Conservation (phyloP, 805 yeast species). For the Debaryomyces maramus region DNA sequence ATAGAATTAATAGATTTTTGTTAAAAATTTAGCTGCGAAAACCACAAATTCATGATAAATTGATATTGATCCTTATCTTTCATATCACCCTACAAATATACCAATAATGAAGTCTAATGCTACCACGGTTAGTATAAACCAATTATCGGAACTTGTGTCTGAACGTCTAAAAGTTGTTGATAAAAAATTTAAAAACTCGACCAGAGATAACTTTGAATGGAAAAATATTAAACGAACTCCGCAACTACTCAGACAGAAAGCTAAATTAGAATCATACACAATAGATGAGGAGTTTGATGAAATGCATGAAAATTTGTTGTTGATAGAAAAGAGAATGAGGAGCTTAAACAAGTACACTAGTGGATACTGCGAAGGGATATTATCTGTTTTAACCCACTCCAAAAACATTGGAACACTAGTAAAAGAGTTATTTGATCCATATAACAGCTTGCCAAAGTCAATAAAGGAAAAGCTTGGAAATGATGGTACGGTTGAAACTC, state of each 20-base stretch:
- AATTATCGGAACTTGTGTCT: conserved; percentile 5
- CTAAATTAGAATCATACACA: conserved; percentile 26
- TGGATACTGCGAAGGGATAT: conserved; percentile 7
- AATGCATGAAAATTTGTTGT: conserved; percentile 18
- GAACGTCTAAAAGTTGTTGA: conserved; percentile 10
- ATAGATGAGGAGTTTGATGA: conserved; percentile 41
- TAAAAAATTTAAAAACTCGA: conserved; percentile 9
- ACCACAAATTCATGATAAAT: conserved; percentile 5
- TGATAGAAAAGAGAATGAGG: conserved; percentile 16
- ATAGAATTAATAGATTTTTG: neutral
- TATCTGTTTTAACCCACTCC: conserved; percentile 8
- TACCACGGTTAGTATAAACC: conserved; percentile 4
- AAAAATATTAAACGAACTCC: conserved; percentile 29
- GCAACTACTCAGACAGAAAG: conserved; percentile 29
- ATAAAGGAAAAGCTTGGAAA: conserved; percentile 7
- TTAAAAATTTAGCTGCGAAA: conserved; percentile 7
- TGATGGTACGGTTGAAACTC: conserved; percentile 1
- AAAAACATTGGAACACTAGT: conserved; percentile 16
- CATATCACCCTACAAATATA: too few relatives aligned
- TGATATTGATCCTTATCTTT: too few relatives aligned
- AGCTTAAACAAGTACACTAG: conserved; percentile 16
- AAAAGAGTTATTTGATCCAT: conserved; percentile 23
- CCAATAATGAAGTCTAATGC: neutral
- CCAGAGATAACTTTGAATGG: conserved; percentile 23
- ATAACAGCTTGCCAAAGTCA: conserved; percentile 14